Evolutionary conservation across 2,329 filamentous ascomycete genomes (phyloP), one percentile per base, ranked within the genome.

Genomic region (Fusarium miscanthi): DNA sequence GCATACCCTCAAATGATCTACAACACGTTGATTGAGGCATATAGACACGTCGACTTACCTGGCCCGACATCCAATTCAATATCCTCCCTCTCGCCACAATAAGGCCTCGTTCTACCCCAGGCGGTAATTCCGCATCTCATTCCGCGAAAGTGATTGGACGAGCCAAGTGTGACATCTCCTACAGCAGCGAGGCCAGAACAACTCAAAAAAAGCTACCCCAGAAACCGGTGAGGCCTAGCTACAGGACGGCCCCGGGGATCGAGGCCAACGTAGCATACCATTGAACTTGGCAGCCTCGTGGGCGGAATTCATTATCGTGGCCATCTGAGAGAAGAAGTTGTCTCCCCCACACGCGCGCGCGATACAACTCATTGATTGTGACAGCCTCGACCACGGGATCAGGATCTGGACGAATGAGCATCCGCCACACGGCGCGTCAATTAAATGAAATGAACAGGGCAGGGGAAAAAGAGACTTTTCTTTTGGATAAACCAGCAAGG

Each of bases 371-470:
- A 51, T 59, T 49, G 54, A 54, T 43, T 63, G 31, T 51, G 51
- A 65, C 48, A 70, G 70, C 64, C 62, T 72, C 53, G 60, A 59
- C 56, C 60, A 59, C 37, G 41, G 61, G 49, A 63, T 27, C 63
- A 52, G 60, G 17, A 17, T 27, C 23, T 59, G 27, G 64, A 40
- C 76, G 74, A 77, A 77, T 77, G 56, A 73, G 73, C 57, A 31
- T 41, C 31, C 74, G 76, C 76, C 76, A 77, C 76, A 77, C 73
- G 57, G 64, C 75, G 64, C 62, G 58, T 63, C 57, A 71, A 57
- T 40, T 30, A n/a, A 64, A 49, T 41, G 63, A 17, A 33, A 33
- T 52, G 30, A 49, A 49, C 46, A 49, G 30, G 46, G 46, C 30
- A 30, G 31, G 31, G 19, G n/a, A 10, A 35, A 30, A 63, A 59